Evolutionary conservation across 2,329 filamentous ascomycete genomes (phyloP).

Genomic region (Sarocladiaceae sp.): DNA sequence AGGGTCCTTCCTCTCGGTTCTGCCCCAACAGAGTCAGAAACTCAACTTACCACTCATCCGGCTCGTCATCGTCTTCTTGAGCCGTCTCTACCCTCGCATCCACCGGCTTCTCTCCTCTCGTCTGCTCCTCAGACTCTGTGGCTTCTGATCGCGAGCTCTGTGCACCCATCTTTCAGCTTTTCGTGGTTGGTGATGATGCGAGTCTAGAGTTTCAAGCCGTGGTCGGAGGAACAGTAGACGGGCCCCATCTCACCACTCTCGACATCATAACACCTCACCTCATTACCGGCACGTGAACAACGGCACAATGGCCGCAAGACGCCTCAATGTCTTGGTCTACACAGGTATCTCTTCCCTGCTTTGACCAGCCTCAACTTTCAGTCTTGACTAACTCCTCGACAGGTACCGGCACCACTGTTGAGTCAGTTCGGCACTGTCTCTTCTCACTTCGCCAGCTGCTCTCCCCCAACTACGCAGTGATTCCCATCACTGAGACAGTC

Average conservation of each 20-base stretch:
- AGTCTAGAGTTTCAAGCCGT: background rate
- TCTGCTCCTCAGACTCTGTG: constrained; percentile 11
- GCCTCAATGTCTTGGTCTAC: constrained; percentile 90
- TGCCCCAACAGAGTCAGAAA: background rate
- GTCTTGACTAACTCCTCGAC: constrained; percentile 2
- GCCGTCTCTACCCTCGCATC: constrained; percentile 20
- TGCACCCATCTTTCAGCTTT: constrained; percentile 10
- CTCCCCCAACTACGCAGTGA: constrained; percentile 88
- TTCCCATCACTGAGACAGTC: constrained; percentile 72
- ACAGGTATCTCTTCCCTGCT: constrained; percentile 58
- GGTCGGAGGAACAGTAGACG: constrained; percentile 2
- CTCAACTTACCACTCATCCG: constrained; percentile 80
- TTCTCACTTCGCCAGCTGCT: constrained; percentile 82
- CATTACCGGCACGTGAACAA: constrained; percentile 12
- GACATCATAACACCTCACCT: background rate
- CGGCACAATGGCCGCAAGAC: constrained; percentile 56
- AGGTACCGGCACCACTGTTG: constrained; percentile 82
- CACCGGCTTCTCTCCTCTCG: constrained; percentile 2
- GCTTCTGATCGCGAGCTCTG: constrained; percentile 11
- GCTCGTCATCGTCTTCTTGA: constrained; percentile 64
- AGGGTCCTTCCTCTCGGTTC: background rate
- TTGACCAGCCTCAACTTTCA: background rate
- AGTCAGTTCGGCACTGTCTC: constrained; percentile 86
- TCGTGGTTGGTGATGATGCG: constrained; percentile 1
- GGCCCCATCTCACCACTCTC: constrained; percentile 2